Base-by-base conservation (phyloP, 2,329 filamentous ascomycete species). In the Cladosporium sp. region DNA sequence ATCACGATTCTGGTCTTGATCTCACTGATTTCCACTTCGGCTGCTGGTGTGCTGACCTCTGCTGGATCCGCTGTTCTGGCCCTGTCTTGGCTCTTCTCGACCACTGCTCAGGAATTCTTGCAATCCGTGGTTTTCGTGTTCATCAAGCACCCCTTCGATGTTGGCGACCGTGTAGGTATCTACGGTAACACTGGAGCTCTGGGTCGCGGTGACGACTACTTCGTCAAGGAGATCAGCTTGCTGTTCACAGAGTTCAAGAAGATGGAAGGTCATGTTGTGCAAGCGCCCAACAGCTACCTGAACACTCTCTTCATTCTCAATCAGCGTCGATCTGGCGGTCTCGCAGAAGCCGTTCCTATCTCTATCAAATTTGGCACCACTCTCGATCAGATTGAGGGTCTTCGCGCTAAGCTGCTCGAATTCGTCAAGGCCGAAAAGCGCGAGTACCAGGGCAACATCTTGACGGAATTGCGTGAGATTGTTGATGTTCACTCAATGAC, bases 201-300 rank as follows among this genome's bases (percentile, higher is more conserved):
- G 15, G 81, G 91, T 68, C 83, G 82, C 35, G 92, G 92, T 45
- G 93, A 97, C 66, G 93, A 97, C 67, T 97, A 96, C 74, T 97
- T 96, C 64, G 92, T 97, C 55, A 96, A 95, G 56, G 90, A 96
- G 69, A 95, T 97, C 56, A 89, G 91, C 1, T 80, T 97, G 1
- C 81, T 97, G 15, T 97, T 94, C 71, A 97, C 93, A 13, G 93
- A 97, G 69, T 97, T 97, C 78, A 97, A 97, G 80, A 97, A 97
- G 79, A 93, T 97, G 89, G 88, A 97, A 73, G 93, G 93, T 1
- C 92, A 97, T 66, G 88, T 97, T 22, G 93, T 97, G 0, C 93
- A 97, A 73, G 93, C 93, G 0, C 93, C 93, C 10, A 97, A 97
- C 80, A 95, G 89, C 58, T 86, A 96, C 36, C 82, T 97, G 56